phyloP scores from a whole-genome alignment of 495 filamentous ascomycete species.

The Parmelia sp. region DNA sequence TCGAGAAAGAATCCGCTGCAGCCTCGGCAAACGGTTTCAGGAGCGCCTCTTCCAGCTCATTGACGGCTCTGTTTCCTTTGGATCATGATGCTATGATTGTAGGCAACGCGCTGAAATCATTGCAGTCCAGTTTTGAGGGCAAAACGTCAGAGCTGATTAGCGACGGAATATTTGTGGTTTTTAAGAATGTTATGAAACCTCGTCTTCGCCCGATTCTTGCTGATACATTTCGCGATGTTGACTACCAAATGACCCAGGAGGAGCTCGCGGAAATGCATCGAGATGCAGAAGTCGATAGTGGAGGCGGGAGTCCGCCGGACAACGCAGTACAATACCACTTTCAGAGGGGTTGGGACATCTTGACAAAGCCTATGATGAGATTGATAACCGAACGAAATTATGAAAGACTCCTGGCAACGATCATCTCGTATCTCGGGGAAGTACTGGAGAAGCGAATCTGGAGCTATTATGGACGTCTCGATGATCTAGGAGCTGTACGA shows the following conservation, averaged over 20 bases:
- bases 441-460: conserved; percentile 87
- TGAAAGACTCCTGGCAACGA: conserved; percentile 62
- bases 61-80: conserved; percentile 70
- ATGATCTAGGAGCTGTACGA: conserved; percentile 73
- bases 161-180: conserved; percentile 76
- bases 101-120: conserved; percentile 54
- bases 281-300: conserved; percentile 24
- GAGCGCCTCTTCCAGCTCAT: conserved; percentile 28
- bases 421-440: conserved; percentile 63
- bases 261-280: conserved; percentile 36
- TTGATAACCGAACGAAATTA: conserved; percentile 70
- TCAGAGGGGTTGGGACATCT: conserved; percentile 70
- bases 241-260: conserved; percentile 59
- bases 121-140: conserved; percentile 62
- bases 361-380: conserved; percentile 77
- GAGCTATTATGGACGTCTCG: conserved; percentile 74
- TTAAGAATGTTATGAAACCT: conserved; percentile 80
- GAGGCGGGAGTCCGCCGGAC: conserved; percentile 35
- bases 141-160: conserved; percentile 76
- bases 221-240: conserved; percentile 85
- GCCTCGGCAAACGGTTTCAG: conserved; percentile 25
- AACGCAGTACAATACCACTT: conserved; percentile 66
- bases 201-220: conserved; percentile 77
- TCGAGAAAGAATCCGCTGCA: conserved; percentile 33
- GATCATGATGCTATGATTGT: conserved; percentile 65